Evolutionary conservation across 2,329 filamentous ascomycete genomes (phyloP), one percentile per base, ranked within the genome.

Genomic region (Beauveria caledonica): DNA sequence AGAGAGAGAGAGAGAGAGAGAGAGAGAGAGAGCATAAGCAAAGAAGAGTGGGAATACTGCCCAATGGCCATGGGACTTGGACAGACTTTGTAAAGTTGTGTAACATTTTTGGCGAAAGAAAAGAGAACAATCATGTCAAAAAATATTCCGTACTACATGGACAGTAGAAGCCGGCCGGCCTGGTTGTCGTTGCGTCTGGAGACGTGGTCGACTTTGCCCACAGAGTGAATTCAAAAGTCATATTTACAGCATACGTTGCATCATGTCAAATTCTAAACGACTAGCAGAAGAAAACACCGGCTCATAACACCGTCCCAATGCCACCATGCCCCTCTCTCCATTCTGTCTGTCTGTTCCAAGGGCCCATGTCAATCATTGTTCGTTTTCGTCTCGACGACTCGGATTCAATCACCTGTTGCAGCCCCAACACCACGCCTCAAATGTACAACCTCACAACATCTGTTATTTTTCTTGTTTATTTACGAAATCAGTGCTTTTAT

Each of bases 401-500:
- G 23, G n/a, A 10, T 33, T 17, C 8, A 44, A 25, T 17, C 17
- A 42, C 13, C 50, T 40, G 40, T 45, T 40, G 52, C 39, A 44
- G 49, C 33, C 21, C 45, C 44, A 48, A 49, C 45, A 49, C 55
- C 42, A 50, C 45, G 55, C 45, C 55, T 48, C 52, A 62, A 63
- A 65, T 39, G 36, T 6, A 40, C 39, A 29, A 36, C 33, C 42
- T 9, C 7, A 19, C 54, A 73, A 65, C 60, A 68, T 23, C 21
- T 21, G 6, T 1, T 33, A 4, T 19, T 5, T 5, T 21, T 63
- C 33, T 40, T 65, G 64, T 59, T 70, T 70, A 15, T 56, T 55
- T 63, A 68, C 63, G 72, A 70, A 59, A 73, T 70, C 59, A 86
- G 70, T 64, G 74, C 69, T 40, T 78, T 74, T 52, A 86, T 76